Percentiles rank a stretch among this genome's conserved stretches.
Evolutionary conservation across 176 grass and related monocot genomes (phyloP).

Genomic region (Leersia perrieri): DNA sequence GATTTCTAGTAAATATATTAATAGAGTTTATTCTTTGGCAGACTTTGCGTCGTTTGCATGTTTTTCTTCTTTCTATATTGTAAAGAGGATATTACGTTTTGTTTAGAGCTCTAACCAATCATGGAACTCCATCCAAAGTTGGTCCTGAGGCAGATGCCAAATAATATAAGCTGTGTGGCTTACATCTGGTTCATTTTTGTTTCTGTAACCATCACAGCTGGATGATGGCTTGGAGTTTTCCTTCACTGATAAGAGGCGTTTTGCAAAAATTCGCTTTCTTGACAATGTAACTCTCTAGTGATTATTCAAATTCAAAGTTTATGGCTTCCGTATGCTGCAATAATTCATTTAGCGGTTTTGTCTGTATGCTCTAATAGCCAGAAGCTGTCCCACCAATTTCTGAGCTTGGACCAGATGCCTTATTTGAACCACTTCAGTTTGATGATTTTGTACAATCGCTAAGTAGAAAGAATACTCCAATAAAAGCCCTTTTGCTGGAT

Average conservation of each 20-base stretch:
- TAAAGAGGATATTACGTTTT: no score
- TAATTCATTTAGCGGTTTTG: not conserved
- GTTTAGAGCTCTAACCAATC: no score
- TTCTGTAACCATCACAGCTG: slow-evolving; percentile 41
- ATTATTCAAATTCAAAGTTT: not conserved
- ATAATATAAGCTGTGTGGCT: no score
- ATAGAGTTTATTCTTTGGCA: no score
- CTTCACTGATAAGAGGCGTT: slow-evolving; percentile 87
- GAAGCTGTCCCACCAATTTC: slow-evolving; percentile 65
- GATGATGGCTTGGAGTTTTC: slow-evolving; percentile 78
- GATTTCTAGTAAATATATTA: no score
- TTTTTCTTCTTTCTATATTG: no score
- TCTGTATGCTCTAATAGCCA: slow-evolving; percentile 46
- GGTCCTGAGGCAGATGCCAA: no score
- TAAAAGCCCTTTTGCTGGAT: slow-evolving; percentile 74
- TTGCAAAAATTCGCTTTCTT: slow-evolving; percentile 67
- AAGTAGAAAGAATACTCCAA: slow-evolving; percentile 49
- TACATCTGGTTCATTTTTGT: not conserved
- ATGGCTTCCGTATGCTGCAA: not conserved
- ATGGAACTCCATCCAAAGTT: no score
- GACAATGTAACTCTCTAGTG: slow-evolving; percentile 45
- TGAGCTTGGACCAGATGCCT: slow-evolving; percentile 75
- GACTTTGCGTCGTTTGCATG: no score
- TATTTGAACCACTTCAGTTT: slow-evolving; percentile 53
- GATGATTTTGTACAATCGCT: slow-evolving; percentile 49